Conservation (phyloP, 2,329 filamentous ascomycete species). For the Pyricularia sp. region DNA sequence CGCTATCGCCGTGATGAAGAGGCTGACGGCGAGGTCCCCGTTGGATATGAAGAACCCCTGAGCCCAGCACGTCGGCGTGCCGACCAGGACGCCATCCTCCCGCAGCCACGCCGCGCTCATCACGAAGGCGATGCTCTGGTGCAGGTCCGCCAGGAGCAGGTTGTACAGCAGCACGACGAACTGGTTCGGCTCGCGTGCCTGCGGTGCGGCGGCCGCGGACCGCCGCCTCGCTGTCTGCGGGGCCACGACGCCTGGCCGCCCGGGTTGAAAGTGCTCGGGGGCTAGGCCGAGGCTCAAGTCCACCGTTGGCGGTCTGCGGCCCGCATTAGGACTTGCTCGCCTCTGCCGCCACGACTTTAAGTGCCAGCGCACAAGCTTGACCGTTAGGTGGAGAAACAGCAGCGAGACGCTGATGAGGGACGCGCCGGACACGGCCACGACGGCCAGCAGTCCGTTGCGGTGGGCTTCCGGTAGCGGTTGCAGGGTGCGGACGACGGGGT, state of each 20-base stretch:
- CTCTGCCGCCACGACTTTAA: slow-evolving; percentile 6
- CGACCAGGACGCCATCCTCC: slow-evolving; percentile 42
- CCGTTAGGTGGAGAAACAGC: slow-evolving; percentile 17
- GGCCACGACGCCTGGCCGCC: not conserved
- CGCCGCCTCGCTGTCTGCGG: not conserved
- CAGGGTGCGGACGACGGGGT: slow-evolving; percentile 10
- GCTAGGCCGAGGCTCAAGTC: slow-evolving; percentile 19
- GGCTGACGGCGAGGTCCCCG: slow-evolving; percentile 55
- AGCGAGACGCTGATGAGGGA: slow-evolving; percentile 14
- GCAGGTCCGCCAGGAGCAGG: slow-evolving; percentile 57
- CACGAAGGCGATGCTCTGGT: slow-evolving; percentile 55
- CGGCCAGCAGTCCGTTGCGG: slow-evolving; percentile 14
- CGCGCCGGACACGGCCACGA: slow-evolving; percentile 15
- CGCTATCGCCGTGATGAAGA: slow-evolving; percentile 58
- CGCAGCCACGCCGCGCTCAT: slow-evolving; percentile 52
- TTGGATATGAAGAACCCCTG: slow-evolving; percentile 63
- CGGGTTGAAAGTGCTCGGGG: slow-evolving; percentile 13
- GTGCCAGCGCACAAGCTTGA: slow-evolving; percentile 19
- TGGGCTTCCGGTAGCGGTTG: slow-evolving; percentile 12
- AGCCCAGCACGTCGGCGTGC: slow-evolving; percentile 43
- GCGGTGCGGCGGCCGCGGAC: not conserved
- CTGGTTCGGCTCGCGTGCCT: slow-evolving; percentile 31
- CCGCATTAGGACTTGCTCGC: not conserved
- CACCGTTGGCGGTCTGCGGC: slow-evolving; percentile 4
- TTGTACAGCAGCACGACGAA: slow-evolving; percentile 61